Evolutionary conservation across 768 basidiomycete genomes (phyloP).

Genomic region (Suillus brevipes): DNA sequence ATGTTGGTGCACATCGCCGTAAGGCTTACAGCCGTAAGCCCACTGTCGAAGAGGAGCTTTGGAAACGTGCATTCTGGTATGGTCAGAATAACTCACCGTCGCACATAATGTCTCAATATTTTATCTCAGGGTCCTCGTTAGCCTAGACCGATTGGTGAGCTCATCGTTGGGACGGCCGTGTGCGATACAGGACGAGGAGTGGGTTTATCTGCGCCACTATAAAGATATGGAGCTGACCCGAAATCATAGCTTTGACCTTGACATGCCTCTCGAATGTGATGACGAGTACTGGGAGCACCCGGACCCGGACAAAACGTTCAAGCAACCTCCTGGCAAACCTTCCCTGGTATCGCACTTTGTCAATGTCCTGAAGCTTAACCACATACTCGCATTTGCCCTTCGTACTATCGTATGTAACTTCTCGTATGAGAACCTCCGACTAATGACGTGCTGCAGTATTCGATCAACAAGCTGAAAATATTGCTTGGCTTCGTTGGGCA

Average conservation of each 20-base stretch:
- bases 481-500: slow-evolving; percentile 49
- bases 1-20: slow-evolving; percentile 55
- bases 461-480: slow-evolving; percentile 64
- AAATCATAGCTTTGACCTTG: slow-evolving; percentile 55
- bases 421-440: not conserved
- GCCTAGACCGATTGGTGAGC: slow-evolving; percentile 35
- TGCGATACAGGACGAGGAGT: slow-evolving; percentile 73
- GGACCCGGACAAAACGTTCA: slow-evolving; percentile 50
- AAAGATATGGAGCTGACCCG: slow-evolving; percentile 4
- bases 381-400: slow-evolving; percentile 61
- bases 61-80: slow-evolving; percentile 56
- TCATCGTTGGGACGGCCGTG: slow-evolving; percentile 64
- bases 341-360: slow-evolving; percentile 55
- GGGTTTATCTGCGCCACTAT: slow-evolving; percentile 23
- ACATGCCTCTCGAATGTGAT: slow-evolving; percentile 63
- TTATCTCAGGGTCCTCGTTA: slow-evolving; percentile 28
- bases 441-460: slow-evolving; percentile 48
- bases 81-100: slow-evolving; percentile 14
- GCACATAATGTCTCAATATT: not conserved
- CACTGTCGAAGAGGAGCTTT: slow-evolving; percentile 56
- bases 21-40: slow-evolving; percentile 32
- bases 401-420: slow-evolving; percentile 54
- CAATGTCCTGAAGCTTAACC: slow-evolving; percentile 53
- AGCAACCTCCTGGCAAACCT: slow-evolving; percentile 63
- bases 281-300: slow-evolving; percentile 65